Evolutionary conservation across 345 rosid species (phyloP).

Genomic region (Syzygium oleosum): DNA sequence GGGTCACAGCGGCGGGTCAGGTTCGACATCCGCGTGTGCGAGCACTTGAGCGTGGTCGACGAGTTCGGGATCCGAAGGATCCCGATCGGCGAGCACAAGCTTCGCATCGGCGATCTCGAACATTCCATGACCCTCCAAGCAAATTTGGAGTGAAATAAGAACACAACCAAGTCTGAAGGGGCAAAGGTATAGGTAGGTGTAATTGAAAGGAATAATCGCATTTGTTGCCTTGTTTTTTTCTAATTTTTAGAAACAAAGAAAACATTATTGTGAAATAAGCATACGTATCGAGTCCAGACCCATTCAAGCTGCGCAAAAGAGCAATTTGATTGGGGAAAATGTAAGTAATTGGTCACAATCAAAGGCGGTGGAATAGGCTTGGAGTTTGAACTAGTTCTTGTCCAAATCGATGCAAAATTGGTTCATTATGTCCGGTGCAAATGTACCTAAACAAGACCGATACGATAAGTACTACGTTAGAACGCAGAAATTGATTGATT

Average conservation of each 20-base stretch:
- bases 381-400: background rate
- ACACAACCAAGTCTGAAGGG: background rate
- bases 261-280: background rate
- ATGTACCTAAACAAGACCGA: too few relatives aligned
- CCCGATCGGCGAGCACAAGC: conserved; percentile 68
- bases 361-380: background rate
- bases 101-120: conserved; percentile 65
- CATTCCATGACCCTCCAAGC: conserved; percentile 67
- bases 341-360: background rate
- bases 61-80: conserved; percentile 72
- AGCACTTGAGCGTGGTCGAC: conserved; percentile 75
- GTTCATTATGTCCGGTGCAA: background rate
- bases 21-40: conserved; percentile 54
- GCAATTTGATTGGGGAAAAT: background rate
- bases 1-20: conserved; percentile 38
- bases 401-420: background rate
- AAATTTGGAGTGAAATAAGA: background rate
- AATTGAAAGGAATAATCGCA: background rate
- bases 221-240: background rate
- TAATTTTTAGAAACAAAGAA: background rate
- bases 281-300: background rate
- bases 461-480: background rate
- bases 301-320: background rate
- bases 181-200: background rate
- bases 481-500: background rate